Percentiles rank a stretch among this genome's conserved stretches.
These are phyloP conservation scores for Rhizopogon salebrosus DNA, from an alignment of 768 basidiomycete species.

Conservation along the genomic window DNA sequence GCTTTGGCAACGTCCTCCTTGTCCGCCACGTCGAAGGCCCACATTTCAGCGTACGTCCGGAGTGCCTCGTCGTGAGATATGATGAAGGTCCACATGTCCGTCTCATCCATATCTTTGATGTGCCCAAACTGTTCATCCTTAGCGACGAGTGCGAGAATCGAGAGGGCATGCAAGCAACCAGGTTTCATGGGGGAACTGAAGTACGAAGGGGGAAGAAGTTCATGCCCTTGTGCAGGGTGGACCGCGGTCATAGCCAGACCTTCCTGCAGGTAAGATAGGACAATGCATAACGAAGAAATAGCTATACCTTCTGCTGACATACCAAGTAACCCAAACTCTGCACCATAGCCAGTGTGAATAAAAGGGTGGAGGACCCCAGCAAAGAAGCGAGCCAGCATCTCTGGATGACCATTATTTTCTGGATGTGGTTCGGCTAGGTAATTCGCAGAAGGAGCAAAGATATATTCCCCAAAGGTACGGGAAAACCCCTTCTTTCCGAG, in stretches of 20 bases:
- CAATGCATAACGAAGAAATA: slow-evolving; percentile 32
- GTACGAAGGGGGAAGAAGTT: not conserved
- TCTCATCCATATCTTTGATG: slow-evolving; percentile 20
- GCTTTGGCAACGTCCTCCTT: slow-evolving; percentile 39
- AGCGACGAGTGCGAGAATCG: slow-evolving; percentile 48
- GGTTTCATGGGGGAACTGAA: not conserved
- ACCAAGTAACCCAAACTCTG: slow-evolving; percentile 58
- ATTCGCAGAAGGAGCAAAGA: slow-evolving; percentile 50
- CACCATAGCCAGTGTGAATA: slow-evolving; percentile 59
- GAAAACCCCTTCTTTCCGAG: slow-evolving; percentile 38
- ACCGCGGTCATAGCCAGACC: slow-evolving; percentile 52
- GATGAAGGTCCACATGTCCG: slow-evolving; percentile 24
- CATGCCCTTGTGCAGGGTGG: slow-evolving; percentile 8
- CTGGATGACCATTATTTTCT: slow-evolving; percentile 37
- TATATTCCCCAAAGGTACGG: slow-evolving; percentile 46
- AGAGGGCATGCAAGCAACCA: slow-evolving; percentile 30
- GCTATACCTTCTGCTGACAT: slow-evolving; percentile 55
- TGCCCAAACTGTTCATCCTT: slow-evolving; percentile 38
- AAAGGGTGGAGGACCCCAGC: slow-evolving; percentile 58
- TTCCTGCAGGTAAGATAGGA: slow-evolving; percentile 24
- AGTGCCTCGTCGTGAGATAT: slow-evolving; percentile 33
- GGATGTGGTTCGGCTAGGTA: slow-evolving; percentile 12
- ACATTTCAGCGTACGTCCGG: slow-evolving; percentile 37
- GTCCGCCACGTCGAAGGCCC: slow-evolving; percentile 37
- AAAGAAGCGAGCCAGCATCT: slow-evolving; percentile 54